phyloP scores from a whole-genome alignment of 805 yeast genomes.

The Priceomyces castillae region DNA sequence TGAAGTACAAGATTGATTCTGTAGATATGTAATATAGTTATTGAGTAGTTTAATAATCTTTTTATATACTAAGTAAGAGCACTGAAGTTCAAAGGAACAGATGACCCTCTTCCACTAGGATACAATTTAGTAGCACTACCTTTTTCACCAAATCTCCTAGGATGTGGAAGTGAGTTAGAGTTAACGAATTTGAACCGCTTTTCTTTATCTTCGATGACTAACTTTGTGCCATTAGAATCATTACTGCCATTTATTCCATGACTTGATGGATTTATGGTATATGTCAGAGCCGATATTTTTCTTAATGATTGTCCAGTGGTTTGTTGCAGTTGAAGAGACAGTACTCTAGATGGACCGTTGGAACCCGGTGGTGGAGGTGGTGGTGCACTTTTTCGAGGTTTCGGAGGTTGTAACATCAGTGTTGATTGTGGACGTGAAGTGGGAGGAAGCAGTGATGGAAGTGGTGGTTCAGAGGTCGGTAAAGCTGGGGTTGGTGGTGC shows the following conservation, averaged over 20 bases:
- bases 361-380: conserved; percentile 22
- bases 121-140: conserved; percentile 59
- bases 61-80: conserved; percentile 11
- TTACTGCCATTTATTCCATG: conserved; percentile 17
- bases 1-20: neutral
- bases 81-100: conserved; percentile 76
- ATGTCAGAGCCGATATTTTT: conserved; percentile 61
- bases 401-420: conserved; percentile 6
- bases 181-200: conserved; percentile 66
- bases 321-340: conserved; percentile 40
- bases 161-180: conserved; percentile 72
- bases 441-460: conserved; percentile 19
- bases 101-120: conserved; percentile 93
- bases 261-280: conserved; percentile 52
- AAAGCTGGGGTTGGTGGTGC: conserved; percentile 25
- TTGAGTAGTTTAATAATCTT: neutral
- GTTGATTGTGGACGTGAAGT: conserved; percentile 22
- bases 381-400: conserved; percentile 27
- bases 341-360: conserved; percentile 7
- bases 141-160: conserved; percentile 72
- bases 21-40: conserved; percentile 1
- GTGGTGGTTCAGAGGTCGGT: conserved; percentile 15
- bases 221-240: conserved; percentile 17
- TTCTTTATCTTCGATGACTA: conserved; percentile 58
- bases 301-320: conserved; percentile 51